A percentile compares a stretch with the other conserved stretches of the same genome.
Conservation (phyloP, 2,329 filamentous ascomycete species). For the Sporothrix variecibatus region DNA sequence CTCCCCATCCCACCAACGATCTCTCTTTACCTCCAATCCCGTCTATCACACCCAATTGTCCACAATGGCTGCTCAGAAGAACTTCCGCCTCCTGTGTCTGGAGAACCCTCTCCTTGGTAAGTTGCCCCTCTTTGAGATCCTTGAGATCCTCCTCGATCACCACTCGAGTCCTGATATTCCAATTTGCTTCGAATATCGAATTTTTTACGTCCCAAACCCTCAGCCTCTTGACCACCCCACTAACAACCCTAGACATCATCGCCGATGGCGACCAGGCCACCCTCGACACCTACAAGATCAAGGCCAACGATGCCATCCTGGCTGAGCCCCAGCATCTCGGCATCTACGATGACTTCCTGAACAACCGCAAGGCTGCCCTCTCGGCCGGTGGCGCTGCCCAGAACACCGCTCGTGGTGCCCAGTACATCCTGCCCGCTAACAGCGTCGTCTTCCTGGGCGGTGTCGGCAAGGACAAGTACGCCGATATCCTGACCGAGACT, state of each 20-base stretch:
- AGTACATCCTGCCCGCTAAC: slow-evolving; percentile 90
- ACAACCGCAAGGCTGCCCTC: slow-evolving; percentile 89
- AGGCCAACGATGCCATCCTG: slow-evolving; percentile 96
- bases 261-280: slow-evolving; percentile 78
- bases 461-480: slow-evolving; percentile 94
- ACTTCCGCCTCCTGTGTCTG: slow-evolving; percentile 86
- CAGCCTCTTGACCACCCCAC: background rate
- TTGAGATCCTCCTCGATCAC: background rate
- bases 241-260: slow-evolving; percentile 72
- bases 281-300: slow-evolving; percentile 88
- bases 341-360: slow-evolving; percentile 90
- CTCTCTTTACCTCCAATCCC: background rate
- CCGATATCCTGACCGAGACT: slow-evolving; percentile 81
- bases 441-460: slow-evolving; percentile 92
- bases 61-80: slow-evolving; percentile 72
- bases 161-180: background rate
- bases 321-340: slow-evolving; percentile 87
- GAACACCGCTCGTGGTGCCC: slow-evolving; percentile 93
- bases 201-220: background rate
- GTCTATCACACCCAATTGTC: background rate
- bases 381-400: slow-evolving; percentile 96
- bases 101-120: slow-evolving; percentile 96
- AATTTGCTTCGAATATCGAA: background rate
- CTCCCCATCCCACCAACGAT: background rate
- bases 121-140: slow-evolving; percentile 32